These are phyloP conservation scores for Phytophthora chlamydospora DNA, from an alignment of 352 stramenopile species.

Conservation along the genomic window DNA sequence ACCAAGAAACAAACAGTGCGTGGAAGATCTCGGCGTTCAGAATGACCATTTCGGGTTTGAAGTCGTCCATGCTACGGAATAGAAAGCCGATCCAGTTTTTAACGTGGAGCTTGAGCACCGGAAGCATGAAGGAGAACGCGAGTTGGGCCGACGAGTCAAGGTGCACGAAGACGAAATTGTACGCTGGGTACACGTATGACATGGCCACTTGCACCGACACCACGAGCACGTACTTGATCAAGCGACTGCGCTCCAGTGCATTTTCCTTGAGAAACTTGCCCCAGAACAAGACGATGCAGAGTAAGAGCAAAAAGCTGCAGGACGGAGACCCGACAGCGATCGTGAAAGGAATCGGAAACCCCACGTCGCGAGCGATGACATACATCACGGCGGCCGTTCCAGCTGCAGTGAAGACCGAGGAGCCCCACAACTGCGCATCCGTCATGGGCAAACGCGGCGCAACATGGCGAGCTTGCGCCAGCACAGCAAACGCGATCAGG, in stretches of 20 bases:
- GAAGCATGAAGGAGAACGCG: conserved; percentile 22
- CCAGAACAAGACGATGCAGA: conserved; percentile 11
- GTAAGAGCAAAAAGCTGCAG: conserved; percentile 5
- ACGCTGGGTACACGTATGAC: conserved; percentile 32
- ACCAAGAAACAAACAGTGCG: conserved; percentile 33
- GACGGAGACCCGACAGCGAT: conserved; percentile 21
- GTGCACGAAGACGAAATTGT: conserved; percentile 28
- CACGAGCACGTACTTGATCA: conserved; percentile 25
- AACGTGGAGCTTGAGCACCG: conserved; percentile 21
- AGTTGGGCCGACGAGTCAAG: conserved; percentile 10
- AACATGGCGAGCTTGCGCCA: conserved; percentile 35
- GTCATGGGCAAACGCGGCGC: conserved; percentile 17
- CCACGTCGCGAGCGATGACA: conserved; percentile 16
- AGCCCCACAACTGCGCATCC: not conserved
- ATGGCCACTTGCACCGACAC: conserved; percentile 19
- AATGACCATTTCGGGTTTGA: conserved; percentile 33
- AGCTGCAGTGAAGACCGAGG: conserved; percentile 16
- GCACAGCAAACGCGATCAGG: conserved; percentile 16
- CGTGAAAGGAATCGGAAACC: conserved; percentile 40
- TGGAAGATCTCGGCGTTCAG: conserved; percentile 37
- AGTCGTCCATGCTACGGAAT: conserved; percentile 29
- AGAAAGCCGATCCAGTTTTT: conserved; percentile 35
- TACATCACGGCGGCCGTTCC: conserved; percentile 13
- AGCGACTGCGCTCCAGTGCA: conserved; percentile 3
- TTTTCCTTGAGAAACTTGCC: conserved; percentile 16